Evolutionary conservation across 306 rosid genomes (phyloP).

Genomic region (Erythrophleum fordii): DNA sequence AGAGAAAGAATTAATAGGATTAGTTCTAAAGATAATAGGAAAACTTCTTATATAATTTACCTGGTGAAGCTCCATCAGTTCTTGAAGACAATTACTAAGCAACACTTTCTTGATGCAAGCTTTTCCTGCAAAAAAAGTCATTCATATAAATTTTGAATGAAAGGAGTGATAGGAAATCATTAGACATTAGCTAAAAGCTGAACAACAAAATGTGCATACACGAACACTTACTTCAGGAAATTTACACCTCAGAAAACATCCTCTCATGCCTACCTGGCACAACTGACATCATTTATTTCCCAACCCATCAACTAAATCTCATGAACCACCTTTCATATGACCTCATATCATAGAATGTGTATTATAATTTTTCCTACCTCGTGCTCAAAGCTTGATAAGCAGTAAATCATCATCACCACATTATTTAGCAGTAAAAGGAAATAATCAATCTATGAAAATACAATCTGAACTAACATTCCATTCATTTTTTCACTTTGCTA

Average conservation of each 20-base stretch:
- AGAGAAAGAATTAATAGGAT: background rate
- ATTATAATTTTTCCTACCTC: background rate
- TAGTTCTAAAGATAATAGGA: slow-evolving; percentile 25
- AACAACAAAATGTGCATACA: background rate
- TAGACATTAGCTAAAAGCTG: background rate
- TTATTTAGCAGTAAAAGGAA: background rate
- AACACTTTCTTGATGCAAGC: slow-evolving; percentile 98
- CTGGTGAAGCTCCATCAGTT: slow-evolving; percentile 99
- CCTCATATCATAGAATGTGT: background rate
- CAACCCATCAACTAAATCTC: background rate
- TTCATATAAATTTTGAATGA: slow-evolving; percentile 8
- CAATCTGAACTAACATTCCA: background rate
- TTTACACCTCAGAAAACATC: background rate
- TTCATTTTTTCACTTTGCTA: background rate
- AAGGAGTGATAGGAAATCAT: background rate
- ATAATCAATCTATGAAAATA: slow-evolving; percentile 12
- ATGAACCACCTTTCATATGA: background rate
- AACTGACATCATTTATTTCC: background rate
- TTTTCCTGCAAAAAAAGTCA: slow-evolving; percentile 62
- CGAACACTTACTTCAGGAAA: background rate
- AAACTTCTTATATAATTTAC: slow-evolving; percentile 47
- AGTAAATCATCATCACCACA: background rate
- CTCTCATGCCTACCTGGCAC: background rate
- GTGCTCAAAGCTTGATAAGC: background rate
- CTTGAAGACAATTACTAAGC: slow-evolving; percentile 97